These are phyloP conservation scores for Talaromyces wortmannii DNA, from an alignment of 495 filamentous ascomycete species.

Conservation along the genomic window DNA sequence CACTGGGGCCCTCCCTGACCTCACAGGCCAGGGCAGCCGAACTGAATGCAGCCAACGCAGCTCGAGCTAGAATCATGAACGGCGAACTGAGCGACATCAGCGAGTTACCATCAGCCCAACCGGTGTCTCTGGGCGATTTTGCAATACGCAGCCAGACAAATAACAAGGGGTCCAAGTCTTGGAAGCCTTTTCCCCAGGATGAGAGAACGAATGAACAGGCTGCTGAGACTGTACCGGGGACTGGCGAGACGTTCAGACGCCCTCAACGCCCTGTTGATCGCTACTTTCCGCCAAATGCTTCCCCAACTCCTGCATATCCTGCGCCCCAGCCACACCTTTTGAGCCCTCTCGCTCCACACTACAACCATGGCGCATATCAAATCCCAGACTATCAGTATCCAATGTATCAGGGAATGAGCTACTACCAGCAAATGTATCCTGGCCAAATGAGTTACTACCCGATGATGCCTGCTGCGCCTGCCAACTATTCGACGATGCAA, in stretches of 20 bases:
- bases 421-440: neutral
- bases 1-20: constrained; percentile 2
- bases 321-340: neutral
- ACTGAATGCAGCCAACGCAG: constrained; percentile 5
- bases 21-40: constrained; percentile 8
- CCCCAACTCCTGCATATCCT: neutral
- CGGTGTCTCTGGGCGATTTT: constrained; percentile 14
- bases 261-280: constrained; percentile 4
- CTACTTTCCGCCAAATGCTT: neutral
- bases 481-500: neutral
- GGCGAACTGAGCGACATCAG: constrained; percentile 14
- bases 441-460: neutral
- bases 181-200: constrained; percentile 5
- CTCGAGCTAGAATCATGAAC: neutral
- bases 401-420: constrained; percentile 1
- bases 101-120: constrained; percentile 16
- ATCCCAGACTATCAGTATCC: constrained; percentile 1
- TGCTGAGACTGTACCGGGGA: neutral
- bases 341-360: neutral
- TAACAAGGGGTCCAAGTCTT: constrained; percentile 9
- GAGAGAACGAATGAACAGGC: neutral
- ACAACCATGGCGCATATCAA: neutral
- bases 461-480: neutral
- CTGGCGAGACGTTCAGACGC: neutral
- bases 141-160: constrained; percentile 8